Conservation (phyloP, 2,329 filamentous ascomycete genomes). For the Sporothrix protearum region DNA sequence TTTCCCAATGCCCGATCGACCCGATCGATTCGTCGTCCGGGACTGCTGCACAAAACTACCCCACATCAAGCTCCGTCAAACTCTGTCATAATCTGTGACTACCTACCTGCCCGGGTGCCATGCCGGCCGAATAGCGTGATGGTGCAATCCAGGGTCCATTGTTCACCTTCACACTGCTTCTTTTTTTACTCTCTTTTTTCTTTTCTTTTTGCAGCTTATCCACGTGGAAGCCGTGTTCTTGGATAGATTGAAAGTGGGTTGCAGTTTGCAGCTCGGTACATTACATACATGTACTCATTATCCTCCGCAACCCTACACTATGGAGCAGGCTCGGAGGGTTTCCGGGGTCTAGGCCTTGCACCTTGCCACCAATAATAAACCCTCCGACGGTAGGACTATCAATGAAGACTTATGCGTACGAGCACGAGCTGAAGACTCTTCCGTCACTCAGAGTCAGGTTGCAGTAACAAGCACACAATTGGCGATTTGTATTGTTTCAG, state of each 20-base stretch:
- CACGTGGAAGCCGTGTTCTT: neutral
- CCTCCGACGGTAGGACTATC: neutral
- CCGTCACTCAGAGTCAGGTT: neutral
- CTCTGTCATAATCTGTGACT: too few species aligned
- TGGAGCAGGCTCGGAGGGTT: slow-evolving; percentile 2
- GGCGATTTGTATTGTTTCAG: neutral
- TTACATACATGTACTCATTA: neutral
- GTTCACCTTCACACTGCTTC: neutral
- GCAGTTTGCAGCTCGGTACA: neutral
- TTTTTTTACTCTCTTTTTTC: neutral
- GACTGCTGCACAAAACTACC: neutral
- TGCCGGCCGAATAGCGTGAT: neutral
- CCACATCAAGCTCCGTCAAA: neutral
- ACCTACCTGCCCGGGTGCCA: neutral
- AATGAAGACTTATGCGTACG: neutral
- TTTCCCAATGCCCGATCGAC: neutral
- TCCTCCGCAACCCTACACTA: neutral
- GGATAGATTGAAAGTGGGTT: neutral
- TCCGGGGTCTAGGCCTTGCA: neutral
- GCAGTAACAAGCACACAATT: neutral
- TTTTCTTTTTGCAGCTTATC: neutral
- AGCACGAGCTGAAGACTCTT: neutral
- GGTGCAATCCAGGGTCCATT: neutral
- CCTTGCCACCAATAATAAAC: neutral
- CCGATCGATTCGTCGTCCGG: neutral